phyloP scores from a whole-genome alignment of 2,329 filamentous ascomycete species.

The Diplodia corticola region DNA sequence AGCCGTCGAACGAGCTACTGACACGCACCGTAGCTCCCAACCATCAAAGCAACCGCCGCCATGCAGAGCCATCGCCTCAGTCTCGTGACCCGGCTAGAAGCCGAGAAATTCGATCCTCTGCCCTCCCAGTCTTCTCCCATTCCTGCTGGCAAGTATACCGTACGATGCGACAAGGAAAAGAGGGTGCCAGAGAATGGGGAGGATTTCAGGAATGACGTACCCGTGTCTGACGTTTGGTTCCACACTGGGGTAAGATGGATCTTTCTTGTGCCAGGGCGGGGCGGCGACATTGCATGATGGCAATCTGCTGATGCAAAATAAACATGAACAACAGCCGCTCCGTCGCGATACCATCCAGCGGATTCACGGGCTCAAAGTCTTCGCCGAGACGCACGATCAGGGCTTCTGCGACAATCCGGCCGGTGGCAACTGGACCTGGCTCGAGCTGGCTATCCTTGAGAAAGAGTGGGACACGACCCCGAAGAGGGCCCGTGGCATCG shows the following conservation, averaged over 20 bases:
- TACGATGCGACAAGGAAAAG: not conserved
- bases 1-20: too few species aligned
- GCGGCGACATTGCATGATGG: too few species aligned
- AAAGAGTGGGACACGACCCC: too few species aligned
- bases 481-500: too few species aligned
- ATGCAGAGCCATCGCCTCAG: not conserved
- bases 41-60: not conserved
- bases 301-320: not conserved
- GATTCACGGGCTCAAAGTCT: too few species aligned
- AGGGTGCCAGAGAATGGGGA: not conserved
- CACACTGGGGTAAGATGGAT: not conserved
- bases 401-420: too few species aligned
- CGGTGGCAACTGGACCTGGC: too few species aligned
- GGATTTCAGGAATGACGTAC: too few species aligned
- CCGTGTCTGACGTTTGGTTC: not conserved
- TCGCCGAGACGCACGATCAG: too few species aligned
- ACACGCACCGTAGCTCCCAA: not conserved
- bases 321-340: not conserved
- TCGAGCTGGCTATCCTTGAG: too few species aligned
- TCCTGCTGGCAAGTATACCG: not conserved
- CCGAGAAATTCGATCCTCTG: not conserved
- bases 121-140: not conserved
- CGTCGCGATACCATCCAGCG: too few species aligned
- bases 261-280: too few species aligned
- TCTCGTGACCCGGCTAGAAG: not conserved